Evolutionary conservation across 179 eudicot genomes (phyloP).

Genomic region (Silene vulgaris): DNA sequence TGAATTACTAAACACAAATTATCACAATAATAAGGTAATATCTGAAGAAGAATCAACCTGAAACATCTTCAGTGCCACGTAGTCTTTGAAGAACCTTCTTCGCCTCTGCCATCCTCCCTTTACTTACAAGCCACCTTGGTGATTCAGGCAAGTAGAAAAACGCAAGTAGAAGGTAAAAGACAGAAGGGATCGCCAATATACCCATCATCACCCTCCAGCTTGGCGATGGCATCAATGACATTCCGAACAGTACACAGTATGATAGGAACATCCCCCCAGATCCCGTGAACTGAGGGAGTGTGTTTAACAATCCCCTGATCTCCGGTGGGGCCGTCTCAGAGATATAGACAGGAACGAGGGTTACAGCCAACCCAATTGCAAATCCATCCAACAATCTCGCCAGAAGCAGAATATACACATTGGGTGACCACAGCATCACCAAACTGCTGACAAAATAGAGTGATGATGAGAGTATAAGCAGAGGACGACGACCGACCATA

Average conservation of each 20-base stretch:
- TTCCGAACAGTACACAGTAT: slow-evolving; percentile 64
- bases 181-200: slow-evolving; percentile 60
- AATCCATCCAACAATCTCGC: slow-evolving; percentile 59
- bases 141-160: slow-evolving; percentile 67
- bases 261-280: slow-evolving; percentile 72
- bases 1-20: not conserved
- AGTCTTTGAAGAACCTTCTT: slow-evolving; percentile 52
- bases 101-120: slow-evolving; percentile 73
- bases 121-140: slow-evolving; percentile 75
- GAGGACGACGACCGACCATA: slow-evolving; percentile 55
- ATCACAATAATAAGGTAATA: not conserved
- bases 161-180: slow-evolving; percentile 44
- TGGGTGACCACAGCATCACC: slow-evolving; percentile 70
- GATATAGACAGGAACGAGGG: slow-evolving; percentile 54
- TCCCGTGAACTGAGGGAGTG: slow-evolving; percentile 76
- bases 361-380: slow-evolving; percentile 56
- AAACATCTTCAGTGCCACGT: slow-evolving; percentile 63
- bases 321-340: slow-evolving; percentile 69
- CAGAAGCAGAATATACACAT: slow-evolving; percentile 47
- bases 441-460: slow-evolving; percentile 49
- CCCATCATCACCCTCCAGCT: slow-evolving; percentile 86
- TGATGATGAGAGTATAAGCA: slow-evolving; percentile 54
- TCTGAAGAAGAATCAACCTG: slow-evolving; percentile 38
- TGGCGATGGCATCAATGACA: slow-evolving; percentile 58
- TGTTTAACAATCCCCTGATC: slow-evolving; percentile 63